phyloP scores from a whole-genome alignment of 2,329 filamentous ascomycete species.

The Monosporascus cannonballus region DNA sequence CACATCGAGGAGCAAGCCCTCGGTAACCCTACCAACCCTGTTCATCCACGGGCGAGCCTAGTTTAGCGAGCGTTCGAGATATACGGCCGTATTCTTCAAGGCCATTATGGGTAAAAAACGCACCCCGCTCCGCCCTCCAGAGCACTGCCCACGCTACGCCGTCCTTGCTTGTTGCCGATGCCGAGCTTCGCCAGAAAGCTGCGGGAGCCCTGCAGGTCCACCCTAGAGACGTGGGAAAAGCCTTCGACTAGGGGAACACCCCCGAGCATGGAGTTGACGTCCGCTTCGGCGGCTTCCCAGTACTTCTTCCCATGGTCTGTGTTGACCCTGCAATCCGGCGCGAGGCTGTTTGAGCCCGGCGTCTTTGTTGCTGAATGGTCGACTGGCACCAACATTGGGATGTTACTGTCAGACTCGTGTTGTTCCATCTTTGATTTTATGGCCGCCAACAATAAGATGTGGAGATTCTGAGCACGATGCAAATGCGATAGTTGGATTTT shows the following conservation, averaged over 20 bases:
- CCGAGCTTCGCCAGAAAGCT: conserved; percentile 67
- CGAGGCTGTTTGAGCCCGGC: not conserved
- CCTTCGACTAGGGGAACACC: conserved; percentile 32
- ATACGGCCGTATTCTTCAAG: not conserved
- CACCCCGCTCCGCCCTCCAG: conserved; percentile 38
- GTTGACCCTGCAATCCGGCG: conserved; percentile 17
- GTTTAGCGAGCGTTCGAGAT: not conserved
- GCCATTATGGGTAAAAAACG: conserved; percentile 8
- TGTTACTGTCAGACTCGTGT: too few relatives aligned
- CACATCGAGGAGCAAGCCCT: conserved; percentile 65
- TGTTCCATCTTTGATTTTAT: too few relatives aligned
- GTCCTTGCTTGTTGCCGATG: conserved; percentile 30
- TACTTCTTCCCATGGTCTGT: conserved; percentile 34
- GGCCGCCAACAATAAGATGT: too few relatives aligned
- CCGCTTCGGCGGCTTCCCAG: conserved; percentile 39
- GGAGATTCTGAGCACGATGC: too few relatives aligned
- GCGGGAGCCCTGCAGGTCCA: conserved; percentile 65
- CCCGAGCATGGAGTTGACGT: conserved; percentile 71
- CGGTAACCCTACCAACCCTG: conserved; percentile 77
- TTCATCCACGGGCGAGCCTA: not conserved
- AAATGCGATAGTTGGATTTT: too few relatives aligned
- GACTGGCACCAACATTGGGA: not conserved
- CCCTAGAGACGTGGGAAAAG: conserved; percentile 54
- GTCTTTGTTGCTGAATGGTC: not conserved
- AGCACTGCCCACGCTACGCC: conserved; percentile 20